These are phyloP conservation scores for Exophiala lecanii-corni DNA, from an alignment of 2,329 filamentous ascomycete genomes.

Conservation along the genomic window DNA sequence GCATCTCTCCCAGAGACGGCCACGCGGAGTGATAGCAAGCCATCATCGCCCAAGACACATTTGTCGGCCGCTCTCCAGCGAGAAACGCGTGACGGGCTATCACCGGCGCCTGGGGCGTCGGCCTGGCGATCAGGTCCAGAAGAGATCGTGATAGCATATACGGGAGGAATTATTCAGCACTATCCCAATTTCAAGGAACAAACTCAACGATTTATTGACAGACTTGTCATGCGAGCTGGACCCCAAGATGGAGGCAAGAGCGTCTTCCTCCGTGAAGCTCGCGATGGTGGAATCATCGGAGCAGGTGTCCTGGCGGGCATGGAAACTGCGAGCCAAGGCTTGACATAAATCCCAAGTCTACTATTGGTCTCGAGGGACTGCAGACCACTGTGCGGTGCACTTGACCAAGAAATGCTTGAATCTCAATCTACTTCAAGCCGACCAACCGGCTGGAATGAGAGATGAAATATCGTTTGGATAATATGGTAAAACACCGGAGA, in stretches of 20 bases:
- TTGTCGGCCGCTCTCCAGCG: conserved; percentile 6
- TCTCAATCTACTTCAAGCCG: no score
- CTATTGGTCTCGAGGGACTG: not conserved
- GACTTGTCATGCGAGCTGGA: conserved; percentile 44
- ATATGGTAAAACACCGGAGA: no score
- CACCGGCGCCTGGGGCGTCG: conserved; percentile 25
- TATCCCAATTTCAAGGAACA: conserved; percentile 69
- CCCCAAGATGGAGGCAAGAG: conserved; percentile 45
- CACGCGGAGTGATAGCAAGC: conserved; percentile 17
- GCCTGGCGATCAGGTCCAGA: conserved; percentile 37
- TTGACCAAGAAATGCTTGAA: conserved; percentile 1
- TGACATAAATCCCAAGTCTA: not conserved
- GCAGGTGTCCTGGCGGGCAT: conserved; percentile 52
- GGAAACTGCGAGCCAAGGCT: conserved; percentile 29
- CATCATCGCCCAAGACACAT: conserved; percentile 16
- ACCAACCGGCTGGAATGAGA: no score
- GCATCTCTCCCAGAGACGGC: conserved; percentile 14
- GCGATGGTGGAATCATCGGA: conserved; percentile 52
- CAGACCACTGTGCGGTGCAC: not conserved
- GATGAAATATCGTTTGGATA: no score
- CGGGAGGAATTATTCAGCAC: conserved; percentile 73
- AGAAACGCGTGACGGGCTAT: conserved; percentile 14
- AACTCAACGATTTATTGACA: conserved; percentile 65
- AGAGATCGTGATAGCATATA: conserved; percentile 72
- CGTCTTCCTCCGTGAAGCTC: conserved; percentile 49